Base-by-base conservation (phyloP, 331 rosid species). In the Spiraea crenata region DNA sequence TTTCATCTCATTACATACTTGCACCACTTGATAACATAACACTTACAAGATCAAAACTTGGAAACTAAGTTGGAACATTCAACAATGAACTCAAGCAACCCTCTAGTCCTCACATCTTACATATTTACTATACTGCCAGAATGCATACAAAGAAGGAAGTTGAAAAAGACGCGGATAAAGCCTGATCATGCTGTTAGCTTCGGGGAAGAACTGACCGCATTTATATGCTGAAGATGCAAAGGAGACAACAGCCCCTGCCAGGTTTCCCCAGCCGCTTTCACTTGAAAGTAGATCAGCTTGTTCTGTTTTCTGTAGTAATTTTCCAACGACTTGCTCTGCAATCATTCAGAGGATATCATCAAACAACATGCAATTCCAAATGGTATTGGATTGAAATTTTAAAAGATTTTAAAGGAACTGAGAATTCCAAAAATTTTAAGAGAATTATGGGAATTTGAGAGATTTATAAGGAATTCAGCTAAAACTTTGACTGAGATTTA, bases 231-330 rank as follows among this genome's bases (percentile, higher is more conserved):
- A 72, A 95, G 98, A 79, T 81, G 97, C 17, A 95, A 74, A 3
- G 97, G 97, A 50, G 96, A 85, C 84, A 95, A 73, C 77, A 95
- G 85, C 54, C 97, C 99, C 72, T 86, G 84, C 99, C 98, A 89
- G 41, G 91, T 86, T 70, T 91, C 99, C 69, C 96, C 90, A 0
- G 83, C 88, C 54, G 89, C 88, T 62, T 57, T 80, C 39, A 86
- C 86, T 77, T 87, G 87, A 57, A 89, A 79, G 57, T 91, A 87
- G 3, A 95, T 78, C 39, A 91, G 86, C 64, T 91, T 95, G 76
- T 82, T 83, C 87, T 88, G 99, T 75, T 79, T 82, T 82, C 82
- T 87, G 87, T 95, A 95, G 90, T 95, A 95, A 42, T 95, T 97
- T 79, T 89, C 98, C 85, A 95, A 66, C 50, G 75, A 74, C 89